Percentiles rank a stretch among this genome's conserved stretches.
Conservation (phyloP, 108 stramenopile genomes). For the Hondaea fermentalgiana region DNA sequence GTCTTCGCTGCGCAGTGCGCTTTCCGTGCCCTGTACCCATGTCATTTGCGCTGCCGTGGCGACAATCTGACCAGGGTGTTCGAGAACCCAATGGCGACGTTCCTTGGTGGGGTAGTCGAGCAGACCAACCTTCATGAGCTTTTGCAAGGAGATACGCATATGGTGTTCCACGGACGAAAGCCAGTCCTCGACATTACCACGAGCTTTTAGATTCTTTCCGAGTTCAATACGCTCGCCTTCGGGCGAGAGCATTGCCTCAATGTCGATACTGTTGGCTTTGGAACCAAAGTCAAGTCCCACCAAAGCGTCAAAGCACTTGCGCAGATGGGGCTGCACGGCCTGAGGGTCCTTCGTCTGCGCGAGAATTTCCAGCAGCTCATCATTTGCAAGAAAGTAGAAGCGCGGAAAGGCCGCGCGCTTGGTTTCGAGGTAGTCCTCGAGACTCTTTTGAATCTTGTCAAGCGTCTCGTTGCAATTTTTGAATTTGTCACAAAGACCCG, state of each 20-base stretch:
- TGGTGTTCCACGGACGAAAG: constrained; percentile 38
- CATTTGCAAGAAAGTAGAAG: constrained; percentile 63
- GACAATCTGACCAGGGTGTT: constrained; percentile 50
- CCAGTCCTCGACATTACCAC: constrained; percentile 60
- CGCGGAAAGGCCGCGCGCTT: constrained; percentile 60
- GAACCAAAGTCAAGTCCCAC: constrained; percentile 51
- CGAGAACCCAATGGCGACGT: constrained; percentile 46
- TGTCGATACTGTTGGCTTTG: constrained; percentile 42
- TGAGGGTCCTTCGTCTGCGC: constrained; percentile 59
- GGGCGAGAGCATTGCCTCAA: constrained; percentile 47
- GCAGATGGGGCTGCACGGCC: constrained; percentile 61
- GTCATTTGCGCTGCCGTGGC: constrained; percentile 59
- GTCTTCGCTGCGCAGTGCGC: constrained; percentile 34
- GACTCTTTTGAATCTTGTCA: constrained; percentile 59
- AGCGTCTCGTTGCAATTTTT: constrained; percentile 46
- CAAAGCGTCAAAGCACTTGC: constrained; percentile 63
- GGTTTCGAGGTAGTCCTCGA: constrained; percentile 64
- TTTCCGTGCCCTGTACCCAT: constrained; percentile 49
- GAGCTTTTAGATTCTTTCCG: constrained; percentile 53
- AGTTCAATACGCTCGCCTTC: constrained; percentile 53
- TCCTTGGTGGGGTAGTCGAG: constrained; percentile 41
- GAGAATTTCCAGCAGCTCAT: constrained; percentile 61
- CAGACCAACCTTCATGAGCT: constrained; percentile 48
- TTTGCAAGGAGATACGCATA: constrained; percentile 47
- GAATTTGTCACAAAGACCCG: constrained; percentile 48